Conservation (phyloP, 2,329 filamentous ascomycete species). For the Hysterium pulicare region DNA sequence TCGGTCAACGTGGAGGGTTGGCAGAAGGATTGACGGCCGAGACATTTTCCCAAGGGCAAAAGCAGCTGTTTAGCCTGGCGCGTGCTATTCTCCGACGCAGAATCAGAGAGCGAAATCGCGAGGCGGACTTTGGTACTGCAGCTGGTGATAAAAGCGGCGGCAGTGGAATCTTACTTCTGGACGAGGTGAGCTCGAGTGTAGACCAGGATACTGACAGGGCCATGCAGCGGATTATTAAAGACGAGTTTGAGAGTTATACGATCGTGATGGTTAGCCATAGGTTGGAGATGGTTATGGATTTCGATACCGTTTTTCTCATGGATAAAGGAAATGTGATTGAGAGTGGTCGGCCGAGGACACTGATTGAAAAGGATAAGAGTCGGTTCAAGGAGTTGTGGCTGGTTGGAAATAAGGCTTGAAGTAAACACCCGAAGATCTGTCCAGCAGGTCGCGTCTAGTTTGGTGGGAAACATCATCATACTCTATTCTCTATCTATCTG, state of each 20-base stretch:
- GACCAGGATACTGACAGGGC: conserved; percentile 54
- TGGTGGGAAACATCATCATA: too few species aligned
- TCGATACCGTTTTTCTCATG: conserved; percentile 8
- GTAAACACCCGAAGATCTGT: too few species aligned
- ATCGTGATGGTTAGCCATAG: conserved; percentile 2
- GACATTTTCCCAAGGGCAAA: conserved; percentile 46
- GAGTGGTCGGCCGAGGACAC: not conserved
- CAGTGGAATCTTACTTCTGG: conserved; percentile 2
- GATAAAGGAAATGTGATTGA: conserved; percentile 1
- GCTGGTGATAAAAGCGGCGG: not conserved
- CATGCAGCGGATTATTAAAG: conserved; percentile 53
- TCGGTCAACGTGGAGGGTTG: conserved; percentile 17
- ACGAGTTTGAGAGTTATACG: conserved; percentile 40
- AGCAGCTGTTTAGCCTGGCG: conserved; percentile 59
- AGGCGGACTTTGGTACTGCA: too few species aligned
- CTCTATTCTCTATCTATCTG: too few species aligned
- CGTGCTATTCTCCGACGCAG: conserved; percentile 47
- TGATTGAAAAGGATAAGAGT: not conserved
- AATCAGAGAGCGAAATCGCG: conserved; percentile 1
- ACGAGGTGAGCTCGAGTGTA: conserved; percentile 36
- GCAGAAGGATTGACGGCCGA: conserved; percentile 2
- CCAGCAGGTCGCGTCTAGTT: too few species aligned
- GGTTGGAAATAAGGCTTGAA: not conserved
- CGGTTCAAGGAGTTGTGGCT: not conserved
- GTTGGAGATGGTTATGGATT: conserved; percentile 4